Evolutionary conservation across 2,329 filamentous ascomycete genomes (phyloP), one percentile per base, ranked within the genome.

Genomic region (Epichloe festucae): DNA sequence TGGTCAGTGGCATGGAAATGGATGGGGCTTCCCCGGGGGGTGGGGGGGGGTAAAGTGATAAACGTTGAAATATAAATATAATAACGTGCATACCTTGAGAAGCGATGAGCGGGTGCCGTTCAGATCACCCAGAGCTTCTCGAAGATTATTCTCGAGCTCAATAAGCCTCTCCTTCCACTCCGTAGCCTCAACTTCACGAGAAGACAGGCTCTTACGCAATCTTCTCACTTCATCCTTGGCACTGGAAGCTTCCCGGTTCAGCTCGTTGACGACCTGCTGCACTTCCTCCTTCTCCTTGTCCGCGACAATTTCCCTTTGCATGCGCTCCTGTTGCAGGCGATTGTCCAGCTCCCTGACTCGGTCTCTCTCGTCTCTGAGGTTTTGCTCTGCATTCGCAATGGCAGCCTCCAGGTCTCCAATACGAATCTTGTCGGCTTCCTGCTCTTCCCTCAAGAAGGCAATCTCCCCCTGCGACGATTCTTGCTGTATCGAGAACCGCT

Each of bases 341-440:
- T 82, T 78, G 60, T 89, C 85, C 31, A 90, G 73, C 59, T 89
- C 86, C 61, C 73, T 76, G 17, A 77, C 74, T 46, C 81, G 82
- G 54, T 96, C 90, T 66, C 85, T 86, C 66, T 95, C 89, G 49
- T 93, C 89, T 52, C 85, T 80, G n/a, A 95, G 72, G 47, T 74
- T 80, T 61, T 89, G 81, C 64, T 94, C 86, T n/a, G 82, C 78
- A 52, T 81, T 85, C 60, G 87, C 86, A 39, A 96, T 71, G 14
- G 84, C 82, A 8, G 88, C 87, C 63, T 97, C 90, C 7, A 97
- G 75, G 62, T 97, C 89, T 39, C 91, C 89, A 61, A 98, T 97
- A 68, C 89, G 90, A 65, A 98, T 95, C 76, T 98, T 98, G 73
- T 98, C 93, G 17, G 80, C 81, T 68, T 98, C 93, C 67, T 98